Percentiles rank a stretch among this genome's conserved stretches.
Evolutionary conservation across 176 grass and related monocot genomes (phyloP).

Genomic region (Microstegium vimineum): DNA sequence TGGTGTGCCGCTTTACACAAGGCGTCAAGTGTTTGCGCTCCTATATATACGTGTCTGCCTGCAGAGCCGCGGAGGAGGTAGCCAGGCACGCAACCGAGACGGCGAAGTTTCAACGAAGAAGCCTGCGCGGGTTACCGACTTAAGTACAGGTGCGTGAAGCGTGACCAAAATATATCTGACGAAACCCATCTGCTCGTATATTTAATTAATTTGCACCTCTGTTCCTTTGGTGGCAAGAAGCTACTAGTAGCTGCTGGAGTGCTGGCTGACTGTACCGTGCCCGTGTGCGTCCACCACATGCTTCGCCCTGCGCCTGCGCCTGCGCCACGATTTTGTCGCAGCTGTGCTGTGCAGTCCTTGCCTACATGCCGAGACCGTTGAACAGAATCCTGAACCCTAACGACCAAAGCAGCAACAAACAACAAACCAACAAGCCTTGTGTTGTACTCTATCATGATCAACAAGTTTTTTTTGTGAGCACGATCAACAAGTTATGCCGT

Average conservation of each 20-base stretch:
- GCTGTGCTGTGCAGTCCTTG: neutral
- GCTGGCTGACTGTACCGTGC: neutral
- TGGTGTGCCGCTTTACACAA: neutral
- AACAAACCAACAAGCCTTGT: no score
- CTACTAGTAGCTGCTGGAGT: neutral
- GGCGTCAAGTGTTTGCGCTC: neutral
- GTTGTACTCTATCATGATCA: neutral
- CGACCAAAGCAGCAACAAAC: neutral
- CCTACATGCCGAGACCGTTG: neutral
- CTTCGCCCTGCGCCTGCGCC: no score
- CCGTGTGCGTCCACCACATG: neutral
- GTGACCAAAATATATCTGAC: neutral
- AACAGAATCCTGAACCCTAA: neutral
- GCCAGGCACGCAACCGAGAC: neutral
- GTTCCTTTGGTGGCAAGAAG: slow-evolving; percentile 6
- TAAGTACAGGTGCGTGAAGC: neutral
- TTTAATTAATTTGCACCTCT: neutral
- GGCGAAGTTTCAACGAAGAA: slow-evolving; percentile 44
- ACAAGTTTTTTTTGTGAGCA: no score
- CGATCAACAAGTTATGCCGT: no score
- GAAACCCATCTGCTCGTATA: neutral
- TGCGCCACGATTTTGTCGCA: neutral
- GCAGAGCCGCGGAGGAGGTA: neutral
- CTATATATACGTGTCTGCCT: slow-evolving; percentile 44
- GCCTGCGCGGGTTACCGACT: neutral